Evolutionary conservation across 2,329 filamentous ascomycete genomes (phyloP), one percentile per base, ranked within the genome.

Genomic region (Hortaea werneckii): DNA sequence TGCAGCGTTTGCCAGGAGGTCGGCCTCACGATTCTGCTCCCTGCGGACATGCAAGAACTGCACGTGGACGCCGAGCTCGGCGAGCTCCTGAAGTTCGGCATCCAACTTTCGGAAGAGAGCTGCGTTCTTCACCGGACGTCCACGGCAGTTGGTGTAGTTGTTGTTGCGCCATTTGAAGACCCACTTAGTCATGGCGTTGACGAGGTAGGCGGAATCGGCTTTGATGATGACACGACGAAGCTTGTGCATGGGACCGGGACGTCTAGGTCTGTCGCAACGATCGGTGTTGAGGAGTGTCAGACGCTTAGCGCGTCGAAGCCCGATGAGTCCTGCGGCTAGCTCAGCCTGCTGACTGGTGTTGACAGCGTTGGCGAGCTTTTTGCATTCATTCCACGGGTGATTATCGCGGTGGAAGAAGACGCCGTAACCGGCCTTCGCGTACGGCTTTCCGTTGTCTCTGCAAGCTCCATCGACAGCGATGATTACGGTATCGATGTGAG

Each of bases 201-300:
- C 59, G 5, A 68, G 11, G 29, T 62, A 66, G n/a, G 51, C 53
- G 0, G 65, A 67, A 35, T 66, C 63, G 0, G 63, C 54, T 37
- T 62, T 60, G 45, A 66, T 58, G 6, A 54, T 47, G 26, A 58
- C 49, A 12, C 50, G 12, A 13, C n/a, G 41, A 26, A 41, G 35
- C n/a, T 13, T 44, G 30, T 6, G 10, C 6, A 28, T 45, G 27
- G 6, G 46, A 44, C 35, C 57, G 39, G 26, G 43, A 12, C 28
- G 54, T 41, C n/a, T 13, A 8, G 5, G 48, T 50, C 29, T 40
- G 12, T 5, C 5, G 2, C 1, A 12, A 10, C n/a, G 20, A 20
- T 11, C n/a, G 29, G n/a, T 13, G 26, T 44, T 48, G 41, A 41
- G 43, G 20, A 12, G 7, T 7, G 39, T 27, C 1, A 48, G 20